Evolutionary conservation across 2,329 filamentous ascomycete genomes (phyloP).

Genomic region (Colletotrichum costaricense): DNA sequence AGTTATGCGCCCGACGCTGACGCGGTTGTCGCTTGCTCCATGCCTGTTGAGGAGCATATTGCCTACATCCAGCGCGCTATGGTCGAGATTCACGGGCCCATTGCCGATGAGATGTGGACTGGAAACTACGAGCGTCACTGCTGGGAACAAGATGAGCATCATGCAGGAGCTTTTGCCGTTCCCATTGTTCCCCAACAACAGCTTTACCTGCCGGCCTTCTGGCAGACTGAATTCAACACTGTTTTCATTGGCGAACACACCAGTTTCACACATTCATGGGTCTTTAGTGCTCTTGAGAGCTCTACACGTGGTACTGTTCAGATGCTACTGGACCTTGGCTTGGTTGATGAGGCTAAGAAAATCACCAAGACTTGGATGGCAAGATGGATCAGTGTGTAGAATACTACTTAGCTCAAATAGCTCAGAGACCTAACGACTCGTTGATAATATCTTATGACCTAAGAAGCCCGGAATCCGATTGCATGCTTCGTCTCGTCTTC

Average conservation of each 20-base stretch:
- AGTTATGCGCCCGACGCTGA: slow-evolving; percentile 55
- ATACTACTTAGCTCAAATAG: too few relatives aligned
- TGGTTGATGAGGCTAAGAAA: slow-evolving; percentile 71
- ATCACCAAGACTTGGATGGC: slow-evolving; percentile 70
- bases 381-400: slow-evolving; percentile 55
- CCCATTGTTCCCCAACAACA: slow-evolving; percentile 67
- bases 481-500: too few relatives aligned
- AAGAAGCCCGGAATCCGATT: too few relatives aligned
- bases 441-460: too few relatives aligned
- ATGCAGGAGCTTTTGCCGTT: slow-evolving; percentile 65
- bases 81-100: slow-evolving; percentile 62
- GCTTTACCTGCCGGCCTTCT: slow-evolving; percentile 70
- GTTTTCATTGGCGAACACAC: slow-evolving; percentile 48
- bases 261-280: slow-evolving; percentile 70
- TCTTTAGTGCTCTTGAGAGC: slow-evolving; percentile 60
- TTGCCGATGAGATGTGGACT: slow-evolving; percentile 62
- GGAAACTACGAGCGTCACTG: slow-evolving; percentile 68
- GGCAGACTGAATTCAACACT: slow-evolving; percentile 64
- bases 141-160: slow-evolving; percentile 67
- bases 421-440: too few relatives aligned
- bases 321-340: slow-evolving; percentile 62
- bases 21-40: slow-evolving; percentile 52
- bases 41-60: slow-evolving; percentile 64
- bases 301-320: slow-evolving; percentile 67
- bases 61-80: slow-evolving; percentile 64